A percentile compares a stretch with the other conserved stretches of the same genome.
phyloP scores from a whole-genome alignment of 1,139 yeast species.

The Starmera stellimalicola region DNA sequence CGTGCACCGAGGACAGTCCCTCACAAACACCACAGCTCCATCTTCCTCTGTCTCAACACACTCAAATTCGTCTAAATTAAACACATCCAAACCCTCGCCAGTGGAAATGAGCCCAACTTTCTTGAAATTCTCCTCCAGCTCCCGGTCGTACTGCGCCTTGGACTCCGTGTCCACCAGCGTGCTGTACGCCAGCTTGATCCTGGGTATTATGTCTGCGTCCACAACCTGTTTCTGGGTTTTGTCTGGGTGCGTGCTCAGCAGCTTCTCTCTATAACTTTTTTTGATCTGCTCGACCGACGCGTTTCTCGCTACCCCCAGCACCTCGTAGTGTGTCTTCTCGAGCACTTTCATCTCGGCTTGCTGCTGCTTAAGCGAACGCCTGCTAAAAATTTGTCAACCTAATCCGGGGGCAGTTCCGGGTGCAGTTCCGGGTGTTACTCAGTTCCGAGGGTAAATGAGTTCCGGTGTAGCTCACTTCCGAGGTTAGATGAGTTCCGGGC shows the following conservation, averaged over 20 bases:
- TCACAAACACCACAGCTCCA: conserved; percentile 29
- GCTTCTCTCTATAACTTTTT: conserved; percentile 47
- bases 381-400: no score
- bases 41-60: conserved; percentile 21
- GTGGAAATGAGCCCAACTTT: conserved; percentile 40
- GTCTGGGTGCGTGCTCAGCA: conserved; percentile 72
- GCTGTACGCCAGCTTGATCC: conserved; percentile 52
- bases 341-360: background rate
- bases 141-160: conserved; percentile 40
- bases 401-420: no score
- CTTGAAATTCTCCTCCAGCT: conserved; percentile 30
- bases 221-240: conserved; percentile 28
- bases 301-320: conserved; percentile 37
- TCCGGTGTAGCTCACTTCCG: no score
- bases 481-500: no score
- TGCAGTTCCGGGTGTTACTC: no score
- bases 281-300: conserved; percentile 38
- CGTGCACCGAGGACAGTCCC: conserved; percentile 70
- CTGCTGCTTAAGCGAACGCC: no score
- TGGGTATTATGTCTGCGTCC: conserved; percentile 25
- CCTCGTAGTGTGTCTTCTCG: conserved; percentile 33
- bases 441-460: no score
- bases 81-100: conserved; percentile 61
- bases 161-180: conserved; percentile 32
- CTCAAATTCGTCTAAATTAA: conserved; percentile 52